Base-by-base conservation (phyloP, 2,329 filamentous ascomycete species). In the Nothomitra cinnamomea region DNA sequence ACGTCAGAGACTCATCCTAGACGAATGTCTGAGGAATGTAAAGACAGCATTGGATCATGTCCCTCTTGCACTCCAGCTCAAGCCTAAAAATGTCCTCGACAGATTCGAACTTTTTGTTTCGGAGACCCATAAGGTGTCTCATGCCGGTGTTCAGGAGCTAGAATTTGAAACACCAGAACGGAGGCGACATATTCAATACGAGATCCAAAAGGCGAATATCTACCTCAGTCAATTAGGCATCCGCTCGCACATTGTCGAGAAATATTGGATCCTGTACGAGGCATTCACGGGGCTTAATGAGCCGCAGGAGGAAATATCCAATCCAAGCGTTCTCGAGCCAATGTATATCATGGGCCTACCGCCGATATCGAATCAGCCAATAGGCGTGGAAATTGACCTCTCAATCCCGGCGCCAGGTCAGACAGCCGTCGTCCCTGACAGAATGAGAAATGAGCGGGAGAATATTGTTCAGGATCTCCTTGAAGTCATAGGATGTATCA, bases 181-280 rank as follows among this genome's bases (percentile, higher is more conserved):
- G 13, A 17, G 41, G 41, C 65, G 68, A 38, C 61, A 62, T 28
- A 69, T 88, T 3, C 86, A 92, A 63, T 87, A 82, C 59, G 88
- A 94, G 67, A 92, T 95, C 28, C 87, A 94, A 64, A 94, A 94
- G 64, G 85, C 87, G 5, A 94, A 94, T 64, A 85, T 95, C 40
- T 87, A 90, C 62, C 80, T 82, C 1, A 90, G 83, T 4, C 83
- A 88, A 61, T 72, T 95, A 8, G 81, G 82, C 1, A 94, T 87
- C 0, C 77, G 88, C 22, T 90, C 85, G 0, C 89, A 87, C 64
- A 80, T 90, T 54, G 86, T 94, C 0, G 87, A 94, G 64, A 83
- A 88, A 58, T 94, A 90, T 67, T 87, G 87, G 28, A 32, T 65
- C 81, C 80, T 60, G 72, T 92, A 1, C 79, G 81, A 38, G 84